Evolutionary conservation across 768 basidiomycete genomes (phyloP).

Genomic region (Floccularia luteovirens): DNA sequence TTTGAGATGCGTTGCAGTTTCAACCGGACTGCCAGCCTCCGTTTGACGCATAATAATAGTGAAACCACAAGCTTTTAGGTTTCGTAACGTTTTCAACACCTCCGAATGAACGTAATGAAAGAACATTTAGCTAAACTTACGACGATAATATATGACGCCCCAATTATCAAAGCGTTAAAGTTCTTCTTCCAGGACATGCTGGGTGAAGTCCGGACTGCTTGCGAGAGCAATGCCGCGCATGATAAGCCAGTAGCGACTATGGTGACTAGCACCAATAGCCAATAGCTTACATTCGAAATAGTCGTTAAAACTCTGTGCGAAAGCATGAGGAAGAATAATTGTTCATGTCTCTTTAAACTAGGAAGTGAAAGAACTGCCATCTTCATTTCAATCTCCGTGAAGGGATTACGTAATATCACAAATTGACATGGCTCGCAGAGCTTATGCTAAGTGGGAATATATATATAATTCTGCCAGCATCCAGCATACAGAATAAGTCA

Average conservation of each 20-base stretch:
- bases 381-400: too few species aligned
- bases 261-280: conserved; percentile 38
- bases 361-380: too few species aligned
- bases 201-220: conserved; percentile 63
- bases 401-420: too few species aligned
- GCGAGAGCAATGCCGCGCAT: conserved; percentile 56
- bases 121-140: conserved; percentile 29
- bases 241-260: conserved; percentile 54
- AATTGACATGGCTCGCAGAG: too few species aligned
- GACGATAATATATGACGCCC: conserved; percentile 62
- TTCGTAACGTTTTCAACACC: background rate
- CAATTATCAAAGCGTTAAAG: conserved; percentile 61
- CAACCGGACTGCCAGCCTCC: conserved; percentile 57
- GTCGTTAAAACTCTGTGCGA: conserved; percentile 38
- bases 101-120: background rate
- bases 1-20: conserved; percentile 65
- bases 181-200: conserved; percentile 49
- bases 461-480: too few species aligned
- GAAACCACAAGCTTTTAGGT: conserved; percentile 43
- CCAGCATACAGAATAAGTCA: too few species aligned
- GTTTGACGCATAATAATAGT: conserved; percentile 56
- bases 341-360: conserved; percentile 6
- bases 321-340: conserved; percentile 19
- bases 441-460: too few species aligned
- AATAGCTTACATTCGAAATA: conserved; percentile 48